phyloP scores from a whole-genome alignment of 2,329 filamentous ascomycete genomes.

The Cytospora mali region DNA sequence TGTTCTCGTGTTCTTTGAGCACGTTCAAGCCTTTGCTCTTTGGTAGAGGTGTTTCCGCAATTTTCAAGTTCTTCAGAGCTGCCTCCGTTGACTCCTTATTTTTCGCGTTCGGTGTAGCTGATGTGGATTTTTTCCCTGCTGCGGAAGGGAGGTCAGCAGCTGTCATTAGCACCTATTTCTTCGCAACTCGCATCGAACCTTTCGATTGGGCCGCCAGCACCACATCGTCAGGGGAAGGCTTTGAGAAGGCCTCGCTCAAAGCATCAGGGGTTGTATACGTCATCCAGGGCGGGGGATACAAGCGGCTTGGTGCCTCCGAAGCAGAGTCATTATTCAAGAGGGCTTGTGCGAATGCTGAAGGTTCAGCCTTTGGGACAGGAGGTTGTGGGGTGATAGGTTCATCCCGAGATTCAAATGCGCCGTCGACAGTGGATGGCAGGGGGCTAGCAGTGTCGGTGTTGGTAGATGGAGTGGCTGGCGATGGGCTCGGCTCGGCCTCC shows the following conservation, averaged over 20 bases:
- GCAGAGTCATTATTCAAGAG: constrained; percentile 48
- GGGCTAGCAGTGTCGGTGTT: not conserved
- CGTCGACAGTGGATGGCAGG: constrained; percentile 4
- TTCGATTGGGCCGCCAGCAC: constrained; percentile 85
- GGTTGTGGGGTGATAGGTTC: not conserved
- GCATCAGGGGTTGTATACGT: constrained; percentile 46
- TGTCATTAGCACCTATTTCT: constrained; percentile 46
- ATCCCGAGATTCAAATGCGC: constrained; percentile 6
- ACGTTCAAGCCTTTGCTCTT: constrained; percentile 85
- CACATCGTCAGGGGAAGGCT: constrained; percentile 89
- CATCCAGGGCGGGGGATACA: constrained; percentile 53
- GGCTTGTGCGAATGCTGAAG: constrained; percentile 60
- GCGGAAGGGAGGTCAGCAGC: constrained; percentile 53
- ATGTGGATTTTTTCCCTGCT: constrained; percentile 54
- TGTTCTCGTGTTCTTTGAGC: constrained; percentile 75
- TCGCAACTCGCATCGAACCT: constrained; percentile 68
- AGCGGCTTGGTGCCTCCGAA: constrained; percentile 31
- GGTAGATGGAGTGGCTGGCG: not conserved
- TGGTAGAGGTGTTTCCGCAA: constrained; percentile 56
- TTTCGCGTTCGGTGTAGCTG: constrained; percentile 40
- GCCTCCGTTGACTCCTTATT: constrained; percentile 43
- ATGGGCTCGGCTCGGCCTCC: not conserved
- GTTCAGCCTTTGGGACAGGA: constrained; percentile 34
- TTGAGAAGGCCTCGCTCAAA: constrained; percentile 69
- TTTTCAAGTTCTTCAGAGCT: constrained; percentile 44